Evolutionary conservation across 352 stramenopile genomes (phyloP), one percentile per base, ranked within the genome.

Genomic region (Pythium phragmitis): DNA sequence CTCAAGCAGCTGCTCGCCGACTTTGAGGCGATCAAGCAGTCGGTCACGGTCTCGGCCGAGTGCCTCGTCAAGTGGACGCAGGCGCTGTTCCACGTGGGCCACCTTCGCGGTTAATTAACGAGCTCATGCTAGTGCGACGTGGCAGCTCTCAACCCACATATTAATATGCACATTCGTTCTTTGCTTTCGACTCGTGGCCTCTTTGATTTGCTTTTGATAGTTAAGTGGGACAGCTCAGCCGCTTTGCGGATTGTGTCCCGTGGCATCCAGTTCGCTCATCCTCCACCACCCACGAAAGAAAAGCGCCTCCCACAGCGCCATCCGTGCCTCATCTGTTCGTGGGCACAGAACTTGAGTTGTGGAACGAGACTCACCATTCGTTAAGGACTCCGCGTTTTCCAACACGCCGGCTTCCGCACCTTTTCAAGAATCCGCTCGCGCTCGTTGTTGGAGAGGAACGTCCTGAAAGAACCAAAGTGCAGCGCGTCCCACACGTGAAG

Each of bases 371-470:
- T 9, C 34, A 39, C 7, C 34, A 39, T 39, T 39, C 7, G 34
- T 39, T 1, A 39, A 39, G 34, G 7, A 6, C 4, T 11, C 34
- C 2, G 11, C 11, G 34, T 39, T 9, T 39, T 39, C 34, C 34
- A 39, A 13, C 34, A 39, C 34, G 34, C 21, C 21, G 21, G 80
- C 64, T 93, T 80, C 86, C 86, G 93, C 3, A 94, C 80, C 63
- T 90, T 91, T 60, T 91, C 80, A 37, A 92, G 71, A 60, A 91
- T 80, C 12, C 86, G 84, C 51, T 93, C 84, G 34, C 84, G 82
- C 69, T 95, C 86, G 21, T 82, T 91, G 60, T 95, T 93, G 71
- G 87, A 91, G 60, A 93, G 66, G 57, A 95, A 95, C 12, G 86
- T 92, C 9, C 86, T 84, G 55, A 88, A 93, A 11, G 91, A 53